These are phyloP conservation scores for Elaeis oleifera DNA, from an alignment of 202 grass and related monocot species.

Conservation along the genomic window DNA sequence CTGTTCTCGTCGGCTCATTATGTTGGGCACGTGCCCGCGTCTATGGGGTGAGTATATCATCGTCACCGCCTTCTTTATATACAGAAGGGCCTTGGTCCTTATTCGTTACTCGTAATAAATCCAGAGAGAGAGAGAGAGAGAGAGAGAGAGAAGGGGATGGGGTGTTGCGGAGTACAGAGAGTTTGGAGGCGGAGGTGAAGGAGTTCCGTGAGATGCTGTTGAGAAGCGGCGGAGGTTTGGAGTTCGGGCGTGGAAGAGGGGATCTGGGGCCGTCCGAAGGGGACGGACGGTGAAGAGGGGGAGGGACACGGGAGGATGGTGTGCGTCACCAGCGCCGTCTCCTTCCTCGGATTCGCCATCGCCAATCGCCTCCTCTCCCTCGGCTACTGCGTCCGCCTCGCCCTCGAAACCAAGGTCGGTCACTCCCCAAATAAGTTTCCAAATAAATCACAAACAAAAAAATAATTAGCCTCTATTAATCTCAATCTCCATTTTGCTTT, in stretches of 20 bases:
- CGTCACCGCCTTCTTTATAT: too few species aligned
- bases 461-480: too few species aligned
- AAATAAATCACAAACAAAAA: too few species aligned
- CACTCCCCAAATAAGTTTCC: background rate
- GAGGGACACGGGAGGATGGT: constrained; percentile 35
- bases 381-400: constrained; percentile 86
- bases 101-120: background rate
- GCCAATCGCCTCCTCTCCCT: constrained; percentile 75
- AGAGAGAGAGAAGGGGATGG: constrained; percentile 29
- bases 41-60: too few species aligned
- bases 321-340: constrained; percentile 84
- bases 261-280: constrained; percentile 14
- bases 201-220: constrained; percentile 57
- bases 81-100: too few species aligned
- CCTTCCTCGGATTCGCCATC: constrained; percentile 82
- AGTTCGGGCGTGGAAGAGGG: constrained; percentile 21
- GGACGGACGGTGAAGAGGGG: constrained; percentile 18
- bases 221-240: constrained; percentile 1
- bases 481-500: too few species aligned
- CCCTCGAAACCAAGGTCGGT: constrained; percentile 86
- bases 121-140: constrained; percentile 4
- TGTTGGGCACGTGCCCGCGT: too few species aligned
- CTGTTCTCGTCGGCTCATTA: too few species aligned
- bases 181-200: constrained; percentile 82
- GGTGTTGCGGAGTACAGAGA: constrained; percentile 77